Percentiles rank a stretch among this genome's conserved stretches.
Evolutionary conservation across 2,329 filamentous ascomycete genomes (phyloP).

Genomic region (Cyphellophora europaea): DNA sequence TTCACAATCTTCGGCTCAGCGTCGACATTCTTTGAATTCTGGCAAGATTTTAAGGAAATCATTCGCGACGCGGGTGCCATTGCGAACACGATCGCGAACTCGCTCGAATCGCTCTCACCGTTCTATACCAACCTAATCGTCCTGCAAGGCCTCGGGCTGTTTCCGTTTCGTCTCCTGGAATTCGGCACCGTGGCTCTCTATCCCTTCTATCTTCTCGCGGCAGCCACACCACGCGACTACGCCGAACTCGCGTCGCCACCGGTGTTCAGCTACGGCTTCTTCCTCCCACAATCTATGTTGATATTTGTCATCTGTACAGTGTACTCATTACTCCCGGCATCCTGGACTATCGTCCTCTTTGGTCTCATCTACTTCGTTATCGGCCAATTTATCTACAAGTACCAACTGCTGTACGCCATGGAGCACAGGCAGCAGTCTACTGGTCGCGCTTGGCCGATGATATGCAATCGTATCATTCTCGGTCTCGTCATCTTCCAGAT

Average conservation of each 20-base stretch:
- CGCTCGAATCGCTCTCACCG: constrained; percentile 62
- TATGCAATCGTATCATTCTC: constrained; percentile 81
- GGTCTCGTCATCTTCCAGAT: constrained; percentile 83
- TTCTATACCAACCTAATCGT: constrained; percentile 96
- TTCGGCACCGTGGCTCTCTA: constrained; percentile 79
- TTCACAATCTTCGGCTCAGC: constrained; percentile 83
- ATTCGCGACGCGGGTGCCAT: constrained; percentile 72
- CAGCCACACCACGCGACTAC: constrained; percentile 83
- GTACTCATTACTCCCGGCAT: constrained; percentile 76
- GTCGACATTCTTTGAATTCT: constrained; percentile 60
- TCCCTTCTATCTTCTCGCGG: constrained; percentile 65
- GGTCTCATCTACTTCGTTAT: constrained; percentile 70
- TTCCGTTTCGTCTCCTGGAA: constrained; percentile 84
- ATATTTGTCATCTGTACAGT: constrained; percentile 93
- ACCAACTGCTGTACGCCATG: constrained; percentile 97
- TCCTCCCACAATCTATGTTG: constrained; percentile 81
- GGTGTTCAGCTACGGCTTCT: constrained; percentile 92
- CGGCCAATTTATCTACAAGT: constrained; percentile 88
- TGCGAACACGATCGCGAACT: constrained; percentile 63
- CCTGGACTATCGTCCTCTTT: constrained; percentile 71
- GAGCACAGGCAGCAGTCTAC: constrained; percentile 92
- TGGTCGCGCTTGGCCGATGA: constrained; percentile 90
- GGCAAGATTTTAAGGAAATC: constrained; percentile 57
- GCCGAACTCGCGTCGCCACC: constrained; percentile 73
- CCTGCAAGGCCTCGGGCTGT: constrained; percentile 84